Evolutionary conservation across 441 rosid species (phyloP).

Genomic region (Euphorbia schlechtendalii): DNA sequence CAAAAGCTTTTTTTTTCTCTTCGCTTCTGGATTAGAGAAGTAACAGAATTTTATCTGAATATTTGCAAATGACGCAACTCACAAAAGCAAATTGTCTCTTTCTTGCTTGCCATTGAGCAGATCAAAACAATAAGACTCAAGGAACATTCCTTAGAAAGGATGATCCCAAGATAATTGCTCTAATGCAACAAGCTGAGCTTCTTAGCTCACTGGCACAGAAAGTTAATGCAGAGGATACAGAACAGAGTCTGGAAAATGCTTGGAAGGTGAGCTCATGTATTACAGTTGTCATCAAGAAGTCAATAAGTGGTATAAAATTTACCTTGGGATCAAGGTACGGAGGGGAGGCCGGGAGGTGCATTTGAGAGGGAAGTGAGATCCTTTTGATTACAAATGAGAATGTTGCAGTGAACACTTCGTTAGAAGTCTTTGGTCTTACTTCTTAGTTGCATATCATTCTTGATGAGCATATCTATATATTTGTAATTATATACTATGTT

Average conservation of each 20-base stretch:
- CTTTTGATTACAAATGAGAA: too few species aligned
- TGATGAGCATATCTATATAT: too few species aligned
- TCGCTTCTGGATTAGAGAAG: background rate
- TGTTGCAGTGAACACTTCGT: too few species aligned
- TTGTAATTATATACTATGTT: too few species aligned
- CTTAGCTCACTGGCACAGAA: constrained; percentile 74
- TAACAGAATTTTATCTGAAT: background rate
- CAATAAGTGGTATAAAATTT: too few species aligned
- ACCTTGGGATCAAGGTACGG: too few species aligned
- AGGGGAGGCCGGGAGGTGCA: too few species aligned
- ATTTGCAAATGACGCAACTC: constrained; percentile 3
- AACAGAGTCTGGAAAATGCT: constrained; percentile 88
- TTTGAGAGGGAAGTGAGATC: too few species aligned
- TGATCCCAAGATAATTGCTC: constrained; percentile 70
- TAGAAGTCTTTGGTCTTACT: too few species aligned
- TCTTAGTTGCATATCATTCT: too few species aligned
- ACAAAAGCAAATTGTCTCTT: constrained; percentile 9
- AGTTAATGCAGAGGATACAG: constrained; percentile 68
- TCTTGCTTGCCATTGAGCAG: constrained; percentile 35
- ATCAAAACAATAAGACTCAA: constrained; percentile 38
- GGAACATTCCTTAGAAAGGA: constrained; percentile 76
- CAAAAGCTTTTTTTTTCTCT: background rate
- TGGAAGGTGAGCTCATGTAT: constrained; percentile 67
- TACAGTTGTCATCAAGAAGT: too few species aligned
- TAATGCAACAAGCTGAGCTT: constrained; percentile 93